phyloP scores from a whole-genome alignment of 1,139 yeast genomes.

The Lodderomyces orthopsilosis region DNA sequence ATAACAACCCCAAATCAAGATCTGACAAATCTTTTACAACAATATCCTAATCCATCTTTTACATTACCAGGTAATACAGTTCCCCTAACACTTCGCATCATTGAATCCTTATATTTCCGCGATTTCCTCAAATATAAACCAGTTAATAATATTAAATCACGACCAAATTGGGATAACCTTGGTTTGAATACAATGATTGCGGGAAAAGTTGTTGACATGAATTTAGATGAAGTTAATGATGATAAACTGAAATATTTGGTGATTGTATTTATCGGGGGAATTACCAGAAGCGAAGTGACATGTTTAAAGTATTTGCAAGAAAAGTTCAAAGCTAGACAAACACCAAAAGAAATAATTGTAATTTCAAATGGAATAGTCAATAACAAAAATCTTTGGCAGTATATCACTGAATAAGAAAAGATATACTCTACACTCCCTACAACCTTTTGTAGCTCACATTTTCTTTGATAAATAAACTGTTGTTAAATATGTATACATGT shows the following conservation, averaged over 20 bases:
- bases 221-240: constrained; percentile 32
- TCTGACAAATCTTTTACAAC: constrained; percentile 18
- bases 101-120: constrained; percentile 51
- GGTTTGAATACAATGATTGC: constrained; percentile 38
- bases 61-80: constrained; percentile 53
- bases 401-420: constrained; percentile 6
- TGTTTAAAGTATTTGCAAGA: constrained; percentile 57
- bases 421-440: too few relatives aligned
- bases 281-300: constrained; percentile 75
- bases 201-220: constrained; percentile 36
- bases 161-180: constrained; percentile 47
- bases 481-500: too few relatives aligned
- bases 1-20: constrained; percentile 5
- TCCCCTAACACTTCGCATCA: constrained; percentile 46
- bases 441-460: neutral
- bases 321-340: constrained; percentile 27
- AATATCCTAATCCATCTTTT: constrained; percentile 47
- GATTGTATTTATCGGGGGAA: constrained; percentile 63
- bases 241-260: constrained; percentile 42
- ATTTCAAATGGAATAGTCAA: constrained; percentile 59
- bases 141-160: constrained; percentile 33
- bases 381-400: constrained; percentile 33
- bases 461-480: neutral
- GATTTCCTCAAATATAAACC: constrained; percentile 46
- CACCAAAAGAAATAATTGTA: constrained; percentile 45